Base-by-base conservation (phyloP, 306 rosid genomes). In the Quercus robur region DNA sequence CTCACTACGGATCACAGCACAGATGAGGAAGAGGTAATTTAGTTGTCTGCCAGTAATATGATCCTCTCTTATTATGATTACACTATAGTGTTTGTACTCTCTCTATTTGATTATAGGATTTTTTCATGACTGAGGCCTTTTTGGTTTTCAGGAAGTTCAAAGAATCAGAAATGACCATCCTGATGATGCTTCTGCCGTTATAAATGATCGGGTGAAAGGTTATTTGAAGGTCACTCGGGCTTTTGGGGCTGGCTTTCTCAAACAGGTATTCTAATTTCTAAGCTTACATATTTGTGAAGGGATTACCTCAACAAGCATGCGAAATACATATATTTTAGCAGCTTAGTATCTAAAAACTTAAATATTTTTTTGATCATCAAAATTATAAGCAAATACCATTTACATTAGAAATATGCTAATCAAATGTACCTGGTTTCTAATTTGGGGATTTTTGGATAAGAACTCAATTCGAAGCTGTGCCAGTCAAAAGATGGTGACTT, bases 221-320 rank as follows among this genome's bases (percentile, higher is more conserved):
- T 77, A 79, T 75, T 85, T 94, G 86, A 94, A 84, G 81, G 90
- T 94, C 85, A 94, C 98, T 14, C 88, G 98, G 75, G 97, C 98
- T 23, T 92, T 94, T 51, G 97, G 97, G 20, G 94, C 87, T 13
- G 97, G 98, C 8, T 94, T 92, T 84, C 97, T 94, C 69, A 94
- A 94, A 84, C 92, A 84, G 97, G 98, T 90, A 26, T 41, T 41
- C 46, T 41, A 41, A 41, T 41, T 35, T 41, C 20, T 26, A 67
- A 66, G 69, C 61, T 81, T 13, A 38, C 66, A 12, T 46, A 71
- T 69, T 17, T 7, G 11, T 41, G 59, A 4, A 2, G 11, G 41
- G 51, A 14, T 54, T 19, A 3, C 11, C 23, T 19, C 10, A 11
- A 8, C 3, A 57, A 19, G 23, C 9, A 8, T 57, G 11, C 26